Evolutionary conservation across 139 green algal genomes (phyloP), one percentile per base, ranked within the genome.

Genomic region (Tetradesmus lagerheimii): DNA sequence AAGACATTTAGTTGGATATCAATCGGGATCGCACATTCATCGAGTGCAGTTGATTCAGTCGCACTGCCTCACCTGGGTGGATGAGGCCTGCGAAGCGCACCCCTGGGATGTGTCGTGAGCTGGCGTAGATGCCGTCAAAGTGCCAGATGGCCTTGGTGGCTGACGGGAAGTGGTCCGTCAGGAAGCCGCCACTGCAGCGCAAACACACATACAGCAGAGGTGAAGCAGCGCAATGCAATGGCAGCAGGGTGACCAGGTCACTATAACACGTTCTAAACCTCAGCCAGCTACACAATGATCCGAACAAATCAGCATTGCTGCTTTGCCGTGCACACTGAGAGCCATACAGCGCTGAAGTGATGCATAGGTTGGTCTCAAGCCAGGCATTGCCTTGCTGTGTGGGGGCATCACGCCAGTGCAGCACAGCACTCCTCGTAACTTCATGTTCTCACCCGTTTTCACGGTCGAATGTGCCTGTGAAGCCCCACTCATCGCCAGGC

Each of bases 111-210:
- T 97, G 95, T 34, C 95, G 86, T 25, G 91, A 95, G 9, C 80
- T 86, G 47, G 89, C 88, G 35, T 94, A 97, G 77, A 97, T 96
- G 85, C 95, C 95, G 20, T 96, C 94, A 90, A 97, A 96, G 83
- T 97, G 78, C 95, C 95, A 97, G 45, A 96, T 92, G 16, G 95
- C 95, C 81, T 97, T 97, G 50, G 88, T 94, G 23, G 95, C 95
- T 12, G 93, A 76, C 1, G 95, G 95, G 47, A 97, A 97, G 87
- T 97, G 94, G 79, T 97, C 95, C 0, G 95, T 97, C 27, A 97
- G 78, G 83, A 97, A 97, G 39, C 95, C 94, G 47, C 95, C 95
- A 41, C 80, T 85, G 43, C 80, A 85, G 41, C 76, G n/a, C n/a
- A n/a, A 57, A 57, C 11, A 57, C 11, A 66, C 12, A 25, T 15